Percentiles rank a stretch among this genome's conserved stretches.
Conservation (phyloP, 179 eudicot genomes). For the Camellia oleifera region DNA sequence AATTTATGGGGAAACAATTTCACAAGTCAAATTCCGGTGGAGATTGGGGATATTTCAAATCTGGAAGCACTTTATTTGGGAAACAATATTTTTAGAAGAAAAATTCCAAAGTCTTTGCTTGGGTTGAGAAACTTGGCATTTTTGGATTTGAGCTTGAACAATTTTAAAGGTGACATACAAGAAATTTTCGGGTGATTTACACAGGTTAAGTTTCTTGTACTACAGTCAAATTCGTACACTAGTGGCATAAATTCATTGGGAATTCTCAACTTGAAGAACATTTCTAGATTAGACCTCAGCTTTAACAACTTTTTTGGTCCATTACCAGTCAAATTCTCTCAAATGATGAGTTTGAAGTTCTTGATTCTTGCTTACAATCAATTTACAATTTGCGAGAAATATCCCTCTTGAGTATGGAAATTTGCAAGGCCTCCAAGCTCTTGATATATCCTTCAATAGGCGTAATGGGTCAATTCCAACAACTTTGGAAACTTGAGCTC, state of each 20-base stretch:
- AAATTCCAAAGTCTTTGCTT: conserved; percentile 49
- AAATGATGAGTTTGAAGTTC: conserved; percentile 36
- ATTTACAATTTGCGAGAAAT: conserved; percentile 39
- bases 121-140: too few species aligned
- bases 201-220: conserved; percentile 53
- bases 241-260: conserved; percentile 66
- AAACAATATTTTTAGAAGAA: conserved; percentile 54
- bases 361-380: too few species aligned
- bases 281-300: conserved; percentile 67
- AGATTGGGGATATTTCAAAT: conserved; percentile 53
- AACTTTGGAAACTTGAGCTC: conserved; percentile 65
- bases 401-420: conserved; percentile 73
- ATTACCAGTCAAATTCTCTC: conserved; percentile 59
- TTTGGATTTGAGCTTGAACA: too few species aligned
- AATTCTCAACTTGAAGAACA: conserved; percentile 44
- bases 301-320: conserved; percentile 61
- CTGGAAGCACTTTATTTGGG: conserved; percentile 59
- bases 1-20: conserved; percentile 64
- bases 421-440: conserved; percentile 57
- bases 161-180: too few species aligned
- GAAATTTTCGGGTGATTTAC: conserved; percentile 23
- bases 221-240: conserved; percentile 52
- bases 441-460: conserved; percentile 71
- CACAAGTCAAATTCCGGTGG: conserved; percentile 53
- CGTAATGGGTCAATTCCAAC: conserved; percentile 66